Evolutionary conservation across 257 asterid genomes (phyloP), one percentile per base, ranked within the genome.

Genomic region (Apocynum venetum): DNA sequence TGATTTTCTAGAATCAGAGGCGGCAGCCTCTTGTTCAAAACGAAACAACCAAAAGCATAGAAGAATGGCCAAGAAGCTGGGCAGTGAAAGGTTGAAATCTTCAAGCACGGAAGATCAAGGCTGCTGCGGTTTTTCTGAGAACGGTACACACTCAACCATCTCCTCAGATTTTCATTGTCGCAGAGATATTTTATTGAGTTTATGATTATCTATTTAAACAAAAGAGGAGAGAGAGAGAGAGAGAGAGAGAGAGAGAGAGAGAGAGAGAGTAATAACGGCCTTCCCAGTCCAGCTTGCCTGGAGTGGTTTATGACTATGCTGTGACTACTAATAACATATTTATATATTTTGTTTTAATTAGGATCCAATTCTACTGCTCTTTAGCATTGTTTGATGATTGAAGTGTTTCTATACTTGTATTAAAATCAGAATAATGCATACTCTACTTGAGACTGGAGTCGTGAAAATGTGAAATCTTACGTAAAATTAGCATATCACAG

Each of bases 1-100:
- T 64, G 40, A 3, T 63, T 75, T 12, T 82, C 36, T 67, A 71
- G 81, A 47, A 73, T 25, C 76, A 75, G 91, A 77, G 72, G 84
- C 67, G 73, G 59, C 79, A 19, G 80, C 75, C 9, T 67, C 81
- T 46, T 65, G 81, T 73, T 76, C 83, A 20, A 89, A 84, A 60
- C 77, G 65, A 83, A 83, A 75, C 76, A 92, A 83, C 85, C 64
- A 79, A 46, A 90, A 79, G 87, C 85, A 81, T 78, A 91, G 92
- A 80, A 88, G 97, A 84, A 84, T 83, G 76, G 70, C 83, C n/a
- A 91, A 89, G 88, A 87, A 85, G 79, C 52, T 86, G 85, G 84
- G 41, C 57, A 49, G 71, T 68, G 79, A 72, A 66, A 81, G 72
- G 6, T 44, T 67, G 72, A 19, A 67, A 41, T 67, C 49, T 66